Evolutionary conservation across 2,329 filamentous ascomycete species (phyloP), one percentile per base, ranked within the genome.

Genomic region (Phoma sp.): DNA sequence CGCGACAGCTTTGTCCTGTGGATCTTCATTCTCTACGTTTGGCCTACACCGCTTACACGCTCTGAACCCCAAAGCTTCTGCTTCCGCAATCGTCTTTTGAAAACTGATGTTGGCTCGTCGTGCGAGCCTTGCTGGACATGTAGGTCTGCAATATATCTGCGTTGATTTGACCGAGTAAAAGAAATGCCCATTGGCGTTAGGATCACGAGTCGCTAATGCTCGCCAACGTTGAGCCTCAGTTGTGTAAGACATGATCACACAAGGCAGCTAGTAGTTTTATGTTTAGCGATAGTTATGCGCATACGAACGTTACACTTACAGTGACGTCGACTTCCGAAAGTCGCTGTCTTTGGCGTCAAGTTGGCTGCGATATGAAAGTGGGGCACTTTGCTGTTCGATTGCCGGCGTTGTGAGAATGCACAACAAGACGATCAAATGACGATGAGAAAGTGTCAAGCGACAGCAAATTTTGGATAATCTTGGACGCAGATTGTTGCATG

Each of bases 101-200:
- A 86, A 88, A 29, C 75, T 71, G 29, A 90, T 77, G 18, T 83
- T 82, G 9, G 83, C 78, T n/a, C 83, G 77, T 2, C 79, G 76
- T 1, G 83, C 80, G 11, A 90, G 79, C n/a, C 85, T 81, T 3
- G 82, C 80, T 13, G 82, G 80, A 67, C 86, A 88, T 18, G 79
- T 83, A 1, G 85, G 84, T 1, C 85, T 80, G 67, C 86, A 88
- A 71, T 85, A 88, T 45, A 84, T 83, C 39, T 75, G 77, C 3
- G 83, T 86, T 0, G 81, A 82, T 47, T 77, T 76, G n/a, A 86
- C 82, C 14, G 74, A 78, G 72, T 86, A 86, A 57, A 85, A 76
- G 69, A 86, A 86, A 27, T 72, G 63, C 3, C 70, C 70, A 46
- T 77, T 75, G 18, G 77, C 76, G 18, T 71, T 67, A 30, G 75